Base-by-base conservation (phyloP, 1,139 yeast species). In the Zygotorulaspora mrakii region DNA sequence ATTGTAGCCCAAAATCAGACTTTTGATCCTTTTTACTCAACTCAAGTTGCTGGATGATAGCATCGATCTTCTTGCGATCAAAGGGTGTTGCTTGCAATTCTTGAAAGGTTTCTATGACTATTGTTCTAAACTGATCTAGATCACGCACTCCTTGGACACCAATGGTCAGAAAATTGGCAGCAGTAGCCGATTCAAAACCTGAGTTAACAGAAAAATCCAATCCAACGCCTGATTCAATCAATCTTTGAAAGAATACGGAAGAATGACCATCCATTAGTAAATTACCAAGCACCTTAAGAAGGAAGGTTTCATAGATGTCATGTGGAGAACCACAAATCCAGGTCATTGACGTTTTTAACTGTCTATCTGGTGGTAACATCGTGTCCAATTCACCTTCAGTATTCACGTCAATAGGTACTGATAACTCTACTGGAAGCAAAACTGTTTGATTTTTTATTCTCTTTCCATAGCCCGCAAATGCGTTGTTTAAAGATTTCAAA, bases 251-350 rank as follows among this genome's bases (percentile, higher is more conserved):
- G 40, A 91, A 71, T 5, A 95, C 91, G 8, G 97, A 83, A 10
- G 91, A 82, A 57, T 89, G 97, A 1, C 98, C 97, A 59, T 87
- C 96, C 53, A 84, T 76, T 26, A 94, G 68, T 43, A 94, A 67
- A 12, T 81, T 76, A 17, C 85, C 77, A 35, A 89, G 68, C 5
- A 89, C 68, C 45, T 80, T 82, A 74, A 91, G 71, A 35, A 85
- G 72, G 60, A 89, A 84, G 0, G 87, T 69, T 39, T 79, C 81
- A 54, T 82, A 83, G 10, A 74, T 70, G 46, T 85, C 82, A 6
- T 73, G 67, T 1, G 96, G 86, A 25, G 75, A 67, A 4, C 95
- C 95, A 47, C 86, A 76, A 44, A 77, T 70, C 96, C 96, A 91
- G 1, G 97, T 86, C 39, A 91, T 60, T 0, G 96, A 88, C 1